Conservation (phyloP, 2,329 filamentous ascomycete genomes). For the Dryadomyces quercus-mongolicae region DNA sequence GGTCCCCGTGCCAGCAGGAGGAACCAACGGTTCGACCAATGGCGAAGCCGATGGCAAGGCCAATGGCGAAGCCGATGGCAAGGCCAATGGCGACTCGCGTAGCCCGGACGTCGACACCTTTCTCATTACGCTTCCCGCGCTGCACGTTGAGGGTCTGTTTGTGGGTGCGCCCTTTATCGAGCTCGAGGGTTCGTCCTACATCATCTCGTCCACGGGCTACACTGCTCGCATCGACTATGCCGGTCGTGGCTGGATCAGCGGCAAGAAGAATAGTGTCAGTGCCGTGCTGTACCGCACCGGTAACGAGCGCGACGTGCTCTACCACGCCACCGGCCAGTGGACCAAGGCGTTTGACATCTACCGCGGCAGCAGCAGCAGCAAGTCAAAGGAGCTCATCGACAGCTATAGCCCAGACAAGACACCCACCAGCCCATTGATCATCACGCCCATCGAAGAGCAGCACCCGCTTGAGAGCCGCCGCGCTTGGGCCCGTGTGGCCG, state of each 20-base stretch:
- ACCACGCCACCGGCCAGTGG: conserved; percentile 86
- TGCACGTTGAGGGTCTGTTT: conserved; percentile 91
- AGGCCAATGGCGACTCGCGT: background rate
- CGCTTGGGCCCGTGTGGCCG: conserved; percentile 78
- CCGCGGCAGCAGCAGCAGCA: conserved; percentile 42
- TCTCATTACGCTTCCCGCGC: conserved; percentile 78
- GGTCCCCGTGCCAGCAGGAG: conserved; percentile 37
- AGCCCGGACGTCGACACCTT: conserved; percentile 50
- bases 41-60: background rate
- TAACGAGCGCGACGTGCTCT: conserved; percentile 61
- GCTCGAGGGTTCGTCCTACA: conserved; percentile 73
- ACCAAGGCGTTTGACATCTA: conserved; percentile 71
- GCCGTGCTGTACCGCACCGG: conserved; percentile 61
- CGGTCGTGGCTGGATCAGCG: conserved; percentile 87
- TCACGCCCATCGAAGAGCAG: conserved; percentile 66
- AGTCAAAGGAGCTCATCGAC: conserved; percentile 38
- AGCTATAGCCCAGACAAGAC: conserved; percentile 46
- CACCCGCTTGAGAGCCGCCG: conserved; percentile 78
- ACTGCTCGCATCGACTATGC: conserved; percentile 85
- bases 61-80: background rate
- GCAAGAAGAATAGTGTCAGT: conserved; percentile 86
- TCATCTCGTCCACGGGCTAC: conserved; percentile 76
- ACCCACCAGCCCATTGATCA: conserved; percentile 52
- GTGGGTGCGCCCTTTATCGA: conserved; percentile 82
- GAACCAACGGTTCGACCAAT: background rate